Percentiles rank a stretch among this genome's conserved stretches.
Evolutionary conservation across 1,284 basidiomycete species (phyloP).

Genomic region (Cryptococcus sp.): DNA sequence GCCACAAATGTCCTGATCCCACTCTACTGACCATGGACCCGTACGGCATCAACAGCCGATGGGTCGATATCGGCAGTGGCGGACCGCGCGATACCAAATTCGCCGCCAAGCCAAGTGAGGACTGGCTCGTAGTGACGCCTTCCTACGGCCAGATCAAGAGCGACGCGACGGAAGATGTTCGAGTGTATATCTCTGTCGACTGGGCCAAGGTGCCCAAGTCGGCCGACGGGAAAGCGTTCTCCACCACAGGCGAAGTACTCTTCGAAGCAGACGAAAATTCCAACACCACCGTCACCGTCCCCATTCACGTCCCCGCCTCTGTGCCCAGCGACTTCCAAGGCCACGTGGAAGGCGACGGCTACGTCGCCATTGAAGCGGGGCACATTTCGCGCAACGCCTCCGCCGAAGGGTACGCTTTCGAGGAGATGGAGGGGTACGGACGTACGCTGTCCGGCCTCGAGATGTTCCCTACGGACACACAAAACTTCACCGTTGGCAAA

Average conservation of each 20-base stretch:
- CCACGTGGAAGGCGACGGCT: constrained; percentile 66
- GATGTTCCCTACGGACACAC: constrained; percentile 63
- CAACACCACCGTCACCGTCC: constrained; percentile 48
- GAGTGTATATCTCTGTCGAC: constrained; percentile 63
- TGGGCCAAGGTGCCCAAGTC: constrained; percentile 58
- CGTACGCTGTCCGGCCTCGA: constrained; percentile 57
- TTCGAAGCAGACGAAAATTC: constrained; percentile 21
- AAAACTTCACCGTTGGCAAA: constrained; percentile 63
- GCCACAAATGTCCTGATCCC: constrained; percentile 59
- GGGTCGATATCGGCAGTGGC: constrained; percentile 65
- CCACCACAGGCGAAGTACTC: constrained; percentile 13
- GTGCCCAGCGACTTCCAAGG: constrained; percentile 61
- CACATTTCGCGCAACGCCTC: constrained; percentile 49
- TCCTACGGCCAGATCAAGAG: constrained; percentile 59
- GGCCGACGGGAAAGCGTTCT: neutral
- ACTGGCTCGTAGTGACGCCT: constrained; percentile 61
- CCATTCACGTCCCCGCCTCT: constrained; percentile 52
- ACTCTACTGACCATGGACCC: constrained; percentile 59
- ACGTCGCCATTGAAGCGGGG: constrained; percentile 66
- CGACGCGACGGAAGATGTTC: constrained; percentile 57
- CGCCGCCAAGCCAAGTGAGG: constrained; percentile 58
- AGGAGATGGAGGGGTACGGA: constrained; percentile 63
- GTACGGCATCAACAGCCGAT: constrained; percentile 60
- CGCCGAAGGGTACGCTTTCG: constrained; percentile 62
- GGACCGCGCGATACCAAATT: constrained; percentile 64